Conservation (phyloP, 257 asterid species). For the Osmanthus fragrans region DNA sequence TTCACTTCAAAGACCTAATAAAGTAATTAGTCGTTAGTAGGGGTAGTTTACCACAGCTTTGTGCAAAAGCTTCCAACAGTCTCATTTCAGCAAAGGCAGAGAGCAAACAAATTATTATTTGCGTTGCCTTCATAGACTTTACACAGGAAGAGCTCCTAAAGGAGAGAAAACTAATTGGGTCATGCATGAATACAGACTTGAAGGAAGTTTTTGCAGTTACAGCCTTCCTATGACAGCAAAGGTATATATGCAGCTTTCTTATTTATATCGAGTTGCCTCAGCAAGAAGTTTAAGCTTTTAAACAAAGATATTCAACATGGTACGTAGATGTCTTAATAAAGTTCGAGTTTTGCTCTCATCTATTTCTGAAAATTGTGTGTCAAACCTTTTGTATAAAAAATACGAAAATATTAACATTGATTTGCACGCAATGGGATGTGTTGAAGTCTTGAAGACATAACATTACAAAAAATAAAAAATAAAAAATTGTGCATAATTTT, state of each 20-base stretch:
- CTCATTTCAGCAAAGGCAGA: background rate
- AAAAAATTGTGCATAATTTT: no score
- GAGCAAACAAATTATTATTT: background rate
- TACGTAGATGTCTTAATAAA: no score
- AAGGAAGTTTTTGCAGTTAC: conserved; percentile 51
- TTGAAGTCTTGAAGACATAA: no score
- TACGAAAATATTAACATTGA: no score
- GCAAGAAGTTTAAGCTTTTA: background rate
- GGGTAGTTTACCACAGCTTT: background rate
- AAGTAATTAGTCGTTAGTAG: background rate
- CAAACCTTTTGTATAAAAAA: no score
- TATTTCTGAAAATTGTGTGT: no score
- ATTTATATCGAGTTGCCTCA: background rate
- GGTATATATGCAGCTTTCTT: conserved; percentile 33
- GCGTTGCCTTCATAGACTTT: conserved; percentile 24
- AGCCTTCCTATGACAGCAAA: conserved; percentile 60
- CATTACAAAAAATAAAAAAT: no score
- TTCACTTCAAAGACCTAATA: background rate
- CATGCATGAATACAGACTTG: conserved; percentile 80
- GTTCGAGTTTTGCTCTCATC: no score
- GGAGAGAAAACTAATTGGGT: conserved; percentile 83
- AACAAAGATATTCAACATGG: no score
- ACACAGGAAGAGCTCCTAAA: conserved; percentile 89
- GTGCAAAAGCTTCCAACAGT: background rate
- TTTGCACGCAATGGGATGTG: no score